Base-by-base conservation (phyloP, 768 basidiomycete species). In the Amanita molliuscula region DNA sequence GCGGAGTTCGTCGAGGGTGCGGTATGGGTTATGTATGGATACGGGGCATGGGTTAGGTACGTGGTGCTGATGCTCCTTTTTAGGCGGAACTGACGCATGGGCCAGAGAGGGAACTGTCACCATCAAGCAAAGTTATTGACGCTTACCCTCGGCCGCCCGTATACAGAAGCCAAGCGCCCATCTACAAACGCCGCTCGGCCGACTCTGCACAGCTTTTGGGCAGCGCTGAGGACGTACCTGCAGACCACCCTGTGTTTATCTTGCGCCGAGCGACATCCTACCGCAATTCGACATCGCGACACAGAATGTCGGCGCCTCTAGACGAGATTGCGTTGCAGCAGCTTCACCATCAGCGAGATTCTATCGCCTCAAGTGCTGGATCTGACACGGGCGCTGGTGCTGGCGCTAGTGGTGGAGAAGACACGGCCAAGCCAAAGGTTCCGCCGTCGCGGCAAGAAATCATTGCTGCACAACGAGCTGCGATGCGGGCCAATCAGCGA, bases 401-500 rank as follows among this genome's bases (percentile, higher is more conserved):
- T 13, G 31, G 31, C 13, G 13, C 1, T 13, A 10, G 44, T 21
- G 51, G 59, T 50, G 59, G 21, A 57, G 53, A n/a, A 47, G 58
- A 18, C 47, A 54, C 8, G 55, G 59, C 21, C 31, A 62, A 63
- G 46, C 56, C 56, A 10, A 66, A 67, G 52, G 15, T 11, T 15
- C 62, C 63, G 38, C 69, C 67, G 1, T 88, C 89, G 3, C 77
- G 83, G 20, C 88, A 89, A 55, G 92, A 96, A 56, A 86, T 96
- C 58, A 96, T 97, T 50, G 89, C 88, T 10, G 92, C 92, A 4
- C 95, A 97, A 61, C 80, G 94, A 4, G 88, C 86, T 1, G 88
- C 83, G 0, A 82, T 78, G 6, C 77, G 89, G 9, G 94, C 92
- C 1, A 94, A 82, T 53, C 94, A 87, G 34, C 84, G 85, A 6